These are phyloP conservation scores for Curvularia sp. DNA, from an alignment of 2,329 filamentous ascomycete genomes.

Conservation along the genomic window DNA sequence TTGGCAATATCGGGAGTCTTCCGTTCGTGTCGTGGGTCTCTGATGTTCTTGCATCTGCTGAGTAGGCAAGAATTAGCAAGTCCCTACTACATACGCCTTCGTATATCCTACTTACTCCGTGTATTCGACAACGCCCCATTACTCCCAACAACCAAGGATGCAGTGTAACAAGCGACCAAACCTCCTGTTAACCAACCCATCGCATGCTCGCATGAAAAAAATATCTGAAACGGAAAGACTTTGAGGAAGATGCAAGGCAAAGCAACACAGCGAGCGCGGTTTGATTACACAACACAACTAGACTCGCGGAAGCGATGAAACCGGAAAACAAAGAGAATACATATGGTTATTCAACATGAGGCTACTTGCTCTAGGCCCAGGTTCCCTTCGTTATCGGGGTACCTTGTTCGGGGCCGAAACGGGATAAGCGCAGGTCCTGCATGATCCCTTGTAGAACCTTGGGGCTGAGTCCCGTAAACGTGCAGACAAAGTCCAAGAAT, in stretches of 20 bases:
- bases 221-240: constrained; percentile 33
- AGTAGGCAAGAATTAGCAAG: not conserved
- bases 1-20: constrained; percentile 14
- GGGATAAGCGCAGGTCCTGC: constrained; percentile 26
- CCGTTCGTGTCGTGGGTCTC: not conserved
- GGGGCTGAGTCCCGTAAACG: constrained; percentile 40
- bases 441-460: constrained; percentile 27
- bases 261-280: constrained; percentile 17
- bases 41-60: constrained; percentile 5
- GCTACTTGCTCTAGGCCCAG: constrained; percentile 34
- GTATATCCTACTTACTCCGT: constrained; percentile 7
- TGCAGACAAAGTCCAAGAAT: constrained; percentile 37
- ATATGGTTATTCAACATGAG: constrained; percentile 32
- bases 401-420: constrained; percentile 30
- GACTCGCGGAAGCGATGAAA: constrained; percentile 31
- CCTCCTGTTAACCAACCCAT: constrained; percentile 46
- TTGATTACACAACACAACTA: constrained; percentile 23
- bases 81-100: not conserved
- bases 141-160: constrained; percentile 5
- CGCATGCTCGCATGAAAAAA: constrained; percentile 35
- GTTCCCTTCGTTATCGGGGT: constrained; percentile 22
- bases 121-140: not conserved
- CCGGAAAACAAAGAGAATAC: constrained; percentile 33
- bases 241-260: constrained; percentile 24
- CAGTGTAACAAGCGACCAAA: constrained; percentile 26